phyloP scores from a whole-genome alignment of 331 rosid species.

The Malus hybrid region DNA sequence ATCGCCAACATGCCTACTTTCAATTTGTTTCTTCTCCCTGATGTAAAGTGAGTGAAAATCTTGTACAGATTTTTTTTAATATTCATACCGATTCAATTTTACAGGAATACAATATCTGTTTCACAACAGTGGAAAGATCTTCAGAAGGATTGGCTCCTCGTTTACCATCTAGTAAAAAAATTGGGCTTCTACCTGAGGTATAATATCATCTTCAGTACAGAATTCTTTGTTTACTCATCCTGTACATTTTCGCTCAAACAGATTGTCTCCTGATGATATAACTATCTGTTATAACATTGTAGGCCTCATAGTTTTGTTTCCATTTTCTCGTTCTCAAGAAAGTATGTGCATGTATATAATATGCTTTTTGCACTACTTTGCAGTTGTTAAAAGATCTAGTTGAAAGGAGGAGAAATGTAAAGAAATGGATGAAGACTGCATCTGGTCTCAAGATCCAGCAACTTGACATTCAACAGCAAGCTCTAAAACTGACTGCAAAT shows the following conservation, averaged over 20 bases:
- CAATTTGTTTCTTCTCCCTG: conserved; percentile 10
- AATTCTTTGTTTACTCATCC: background rate
- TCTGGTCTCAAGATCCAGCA: conserved; percentile 84
- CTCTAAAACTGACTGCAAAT: conserved; percentile 95
- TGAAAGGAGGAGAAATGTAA: conserved; percentile 64
- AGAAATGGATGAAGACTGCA: conserved; percentile 81
- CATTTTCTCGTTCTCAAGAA: background rate
- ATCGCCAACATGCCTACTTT: background rate
- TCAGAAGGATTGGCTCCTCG: conserved; percentile 54
- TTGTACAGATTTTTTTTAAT: background rate
- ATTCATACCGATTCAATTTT: conserved; percentile 13
- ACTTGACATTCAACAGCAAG: conserved; percentile 91
- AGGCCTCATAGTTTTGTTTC: background rate
- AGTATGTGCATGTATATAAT: conserved; percentile 8
- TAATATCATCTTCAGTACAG: conserved; percentile 7
- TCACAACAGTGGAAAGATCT: conserved; percentile 87
- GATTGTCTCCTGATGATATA: background rate
- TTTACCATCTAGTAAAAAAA: conserved; percentile 57
- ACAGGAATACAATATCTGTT: conserved; percentile 96
- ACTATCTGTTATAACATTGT: background rate
- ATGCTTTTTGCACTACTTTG: conserved; percentile 6
- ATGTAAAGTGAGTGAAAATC: conserved; percentile 3
- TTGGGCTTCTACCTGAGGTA: conserved; percentile 97
- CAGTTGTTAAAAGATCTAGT: conserved; percentile 87
- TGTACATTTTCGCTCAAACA: too few species aligned